These are phyloP conservation scores for Tolypocladium paradoxum DNA, from an alignment of 2,329 filamentous ascomycete species.

Conservation along the genomic window DNA sequence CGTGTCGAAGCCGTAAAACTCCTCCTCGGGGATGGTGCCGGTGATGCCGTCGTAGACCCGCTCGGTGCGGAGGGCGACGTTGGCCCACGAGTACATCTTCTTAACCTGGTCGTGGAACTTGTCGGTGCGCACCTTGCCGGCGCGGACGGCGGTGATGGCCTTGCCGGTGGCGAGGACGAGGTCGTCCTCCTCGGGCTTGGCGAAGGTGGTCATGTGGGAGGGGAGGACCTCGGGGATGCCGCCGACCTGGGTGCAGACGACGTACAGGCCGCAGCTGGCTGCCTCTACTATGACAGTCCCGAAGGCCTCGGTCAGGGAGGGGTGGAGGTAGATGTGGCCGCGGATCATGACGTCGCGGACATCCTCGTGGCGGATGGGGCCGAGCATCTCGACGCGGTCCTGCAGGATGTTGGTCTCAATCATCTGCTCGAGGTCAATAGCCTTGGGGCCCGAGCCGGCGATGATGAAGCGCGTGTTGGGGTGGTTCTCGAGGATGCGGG, in stretches of 20 bases:
- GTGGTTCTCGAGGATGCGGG: conserved; percentile 78
- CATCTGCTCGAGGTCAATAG: conserved; percentile 97
- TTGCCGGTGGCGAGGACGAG: conserved; percentile 80
- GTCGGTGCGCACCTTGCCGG: conserved; percentile 81
- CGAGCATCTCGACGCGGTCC: conserved; percentile 85
- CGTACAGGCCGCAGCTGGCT: conserved; percentile 88
- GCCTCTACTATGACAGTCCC: conserved; percentile 97
- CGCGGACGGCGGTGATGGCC: conserved; percentile 77
- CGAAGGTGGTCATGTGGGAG: conserved; percentile 94
- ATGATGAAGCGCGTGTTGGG: conserved; percentile 96
- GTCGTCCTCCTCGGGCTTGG: conserved; percentile 93
- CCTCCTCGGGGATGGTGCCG: conserved; percentile 71
- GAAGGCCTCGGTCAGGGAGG: conserved; percentile 90
- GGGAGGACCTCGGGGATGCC: conserved; percentile 95
- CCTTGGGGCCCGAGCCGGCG: conserved; percentile 88
- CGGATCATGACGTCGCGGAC: conserved; percentile 96
- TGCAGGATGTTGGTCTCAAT: conserved; percentile 90
- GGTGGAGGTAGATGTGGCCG: conserved; percentile 93
- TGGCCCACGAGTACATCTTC: conserved; percentile 98
- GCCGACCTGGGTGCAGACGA: conserved; percentile 92
- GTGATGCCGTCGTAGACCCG: conserved; percentile 90
- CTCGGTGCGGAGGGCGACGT: conserved; percentile 88
- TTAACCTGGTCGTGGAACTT: conserved; percentile 94
- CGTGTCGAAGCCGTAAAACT: conserved; percentile 77
- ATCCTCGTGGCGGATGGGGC: conserved; percentile 87